Evolutionary conservation across 306 rosid genomes (phyloP).

Genomic region (Fagus sylvatica): DNA sequence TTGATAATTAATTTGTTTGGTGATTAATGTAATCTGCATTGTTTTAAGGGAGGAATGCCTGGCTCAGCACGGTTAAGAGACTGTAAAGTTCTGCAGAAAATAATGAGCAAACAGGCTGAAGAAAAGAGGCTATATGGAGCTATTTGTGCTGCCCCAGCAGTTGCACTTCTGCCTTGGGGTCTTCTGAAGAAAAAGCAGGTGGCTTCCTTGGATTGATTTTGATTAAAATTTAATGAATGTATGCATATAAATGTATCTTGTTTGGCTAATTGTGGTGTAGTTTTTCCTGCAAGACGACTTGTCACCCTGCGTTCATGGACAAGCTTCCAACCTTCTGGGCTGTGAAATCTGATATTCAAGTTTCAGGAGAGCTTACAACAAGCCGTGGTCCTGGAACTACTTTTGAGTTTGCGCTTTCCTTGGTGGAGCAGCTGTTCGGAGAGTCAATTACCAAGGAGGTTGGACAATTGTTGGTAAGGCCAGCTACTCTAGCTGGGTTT

Average conservation of each 20-base stretch:
- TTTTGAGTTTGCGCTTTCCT: slow-evolving; percentile 75
- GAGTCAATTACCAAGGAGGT: slow-evolving; percentile 71
- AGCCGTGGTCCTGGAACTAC: slow-evolving; percentile 96
- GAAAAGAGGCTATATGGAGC: slow-evolving; percentile 88
- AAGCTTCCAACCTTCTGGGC: slow-evolving; percentile 97
- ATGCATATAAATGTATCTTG: slow-evolving; percentile 15
- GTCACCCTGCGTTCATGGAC: slow-evolving; percentile 92
- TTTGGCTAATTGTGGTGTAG: slow-evolving; percentile 50
- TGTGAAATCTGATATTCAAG: slow-evolving; percentile 80
- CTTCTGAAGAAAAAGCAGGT: slow-evolving; percentile 81
- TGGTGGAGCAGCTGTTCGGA: slow-evolving; percentile 81
- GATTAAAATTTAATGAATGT: slow-evolving; percentile 18
- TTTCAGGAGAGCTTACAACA: slow-evolving; percentile 82
- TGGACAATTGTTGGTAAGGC: slow-evolving; percentile 67
- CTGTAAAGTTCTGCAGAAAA: slow-evolving; percentile 57
- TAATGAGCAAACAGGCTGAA: slow-evolving; percentile 79
- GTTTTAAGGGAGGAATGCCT: slow-evolving; percentile 92
- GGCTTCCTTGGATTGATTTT: slow-evolving; percentile 19
- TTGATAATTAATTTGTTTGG: neutral
- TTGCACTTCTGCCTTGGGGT: slow-evolving; percentile 96
- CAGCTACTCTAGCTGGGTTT: slow-evolving; percentile 7
- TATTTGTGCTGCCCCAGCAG: slow-evolving; percentile 95
- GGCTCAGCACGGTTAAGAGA: slow-evolving; percentile 90
- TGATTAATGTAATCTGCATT: slow-evolving; percentile 1
- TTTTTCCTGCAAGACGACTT: slow-evolving; percentile 70